These are phyloP conservation scores for Aspergillus glaucus DNA, from an alignment of 2,329 filamentous ascomycete species.

Conservation along the genomic window DNA sequence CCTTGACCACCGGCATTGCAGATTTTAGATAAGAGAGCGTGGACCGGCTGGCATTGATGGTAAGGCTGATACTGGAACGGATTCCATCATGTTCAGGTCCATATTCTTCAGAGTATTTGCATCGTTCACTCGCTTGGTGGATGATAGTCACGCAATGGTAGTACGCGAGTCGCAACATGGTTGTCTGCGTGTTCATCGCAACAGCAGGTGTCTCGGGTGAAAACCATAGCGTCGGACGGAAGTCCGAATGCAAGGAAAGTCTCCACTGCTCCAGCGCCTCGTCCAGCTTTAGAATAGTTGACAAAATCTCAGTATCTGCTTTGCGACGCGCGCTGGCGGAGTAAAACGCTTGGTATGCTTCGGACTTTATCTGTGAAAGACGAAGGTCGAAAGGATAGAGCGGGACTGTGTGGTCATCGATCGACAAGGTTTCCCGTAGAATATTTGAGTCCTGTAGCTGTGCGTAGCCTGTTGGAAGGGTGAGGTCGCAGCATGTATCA, in stretches of 20 bases:
- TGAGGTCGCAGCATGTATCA: constrained; percentile 44
- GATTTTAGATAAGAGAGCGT: background rate
- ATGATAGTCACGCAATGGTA: constrained; percentile 46
- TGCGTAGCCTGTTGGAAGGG: constrained; percentile 33
- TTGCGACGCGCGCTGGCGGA: constrained; percentile 39
- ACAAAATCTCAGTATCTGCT: constrained; percentile 43
- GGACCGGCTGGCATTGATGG: background rate
- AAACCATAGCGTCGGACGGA: constrained; percentile 39
- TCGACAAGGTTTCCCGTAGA: background rate
- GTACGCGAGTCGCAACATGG: constrained; percentile 46
- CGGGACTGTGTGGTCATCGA: constrained; percentile 12
- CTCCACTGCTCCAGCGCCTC: constrained; percentile 49
- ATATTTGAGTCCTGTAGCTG: constrained; percentile 12
- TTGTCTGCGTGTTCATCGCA: constrained; percentile 33
- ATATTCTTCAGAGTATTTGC: constrained; percentile 22
- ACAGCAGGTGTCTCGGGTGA: constrained; percentile 10
- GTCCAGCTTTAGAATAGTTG: constrained; percentile 46
- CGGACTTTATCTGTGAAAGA: constrained; percentile 44
- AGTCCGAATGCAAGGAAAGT: constrained; percentile 33
- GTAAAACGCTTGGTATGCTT: constrained; percentile 40
- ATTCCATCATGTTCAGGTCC: background rate
- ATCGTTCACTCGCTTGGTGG: constrained; percentile 44
- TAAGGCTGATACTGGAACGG: background rate
- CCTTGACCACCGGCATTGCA: background rate
- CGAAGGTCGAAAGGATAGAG: constrained; percentile 40